These are phyloP conservation scores for Podospora comata DNA, from an alignment of 495 filamentous ascomycete genomes.

Conservation along the genomic window DNA sequence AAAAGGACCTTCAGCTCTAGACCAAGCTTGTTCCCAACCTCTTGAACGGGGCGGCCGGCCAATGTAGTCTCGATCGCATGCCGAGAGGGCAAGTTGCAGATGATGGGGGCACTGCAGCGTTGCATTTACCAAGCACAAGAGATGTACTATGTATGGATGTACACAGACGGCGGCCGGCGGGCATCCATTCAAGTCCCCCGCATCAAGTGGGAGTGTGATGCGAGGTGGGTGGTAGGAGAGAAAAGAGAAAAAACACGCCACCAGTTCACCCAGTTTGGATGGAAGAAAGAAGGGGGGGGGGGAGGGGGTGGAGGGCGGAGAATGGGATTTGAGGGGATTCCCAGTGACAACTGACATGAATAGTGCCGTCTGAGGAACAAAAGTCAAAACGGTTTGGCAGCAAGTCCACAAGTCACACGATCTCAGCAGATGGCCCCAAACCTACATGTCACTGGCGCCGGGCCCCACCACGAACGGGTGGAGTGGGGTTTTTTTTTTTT, in stretches of 20 bases:
- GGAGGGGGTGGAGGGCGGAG: no score
- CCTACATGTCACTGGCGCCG: not conserved
- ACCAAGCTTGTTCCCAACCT: not conserved
- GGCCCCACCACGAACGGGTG: not conserved
- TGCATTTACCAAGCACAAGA: not conserved
- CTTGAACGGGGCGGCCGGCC: not conserved
- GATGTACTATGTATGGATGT: no score
- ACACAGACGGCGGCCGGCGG: not conserved
- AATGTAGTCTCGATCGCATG: not conserved
- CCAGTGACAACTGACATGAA: not conserved
- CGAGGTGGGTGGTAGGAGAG: no score
- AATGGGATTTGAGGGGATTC: not conserved
- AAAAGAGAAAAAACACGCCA: not conserved
- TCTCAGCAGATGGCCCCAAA: not conserved
- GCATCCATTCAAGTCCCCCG: no score
- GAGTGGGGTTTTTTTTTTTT: not conserved
- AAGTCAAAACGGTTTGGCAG: not conserved
- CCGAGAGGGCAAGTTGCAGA: not conserved
- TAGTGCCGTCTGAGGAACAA: not conserved
- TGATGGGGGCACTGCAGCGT: not conserved
- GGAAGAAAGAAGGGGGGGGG: not conserved
- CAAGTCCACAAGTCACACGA: not conserved
- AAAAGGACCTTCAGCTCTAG: not conserved
- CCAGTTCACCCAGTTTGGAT: not conserved
- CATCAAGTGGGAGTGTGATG: no score